A percentile compares a stretch with the other conserved stretches of the same genome.
Conservation (phyloP, 148 eudicot species). For the Selenicereus undatus region DNA sequence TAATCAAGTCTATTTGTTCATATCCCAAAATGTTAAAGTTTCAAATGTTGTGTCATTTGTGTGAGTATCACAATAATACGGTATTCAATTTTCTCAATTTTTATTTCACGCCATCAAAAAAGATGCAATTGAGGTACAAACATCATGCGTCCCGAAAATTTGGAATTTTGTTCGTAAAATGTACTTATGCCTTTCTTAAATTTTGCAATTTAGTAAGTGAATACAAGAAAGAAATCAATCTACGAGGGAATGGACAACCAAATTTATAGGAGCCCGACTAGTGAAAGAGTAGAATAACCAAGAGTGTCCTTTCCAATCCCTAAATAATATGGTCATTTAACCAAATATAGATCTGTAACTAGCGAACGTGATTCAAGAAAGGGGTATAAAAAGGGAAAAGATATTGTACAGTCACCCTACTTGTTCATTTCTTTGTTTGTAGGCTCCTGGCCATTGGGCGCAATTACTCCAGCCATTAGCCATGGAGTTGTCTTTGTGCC, state of each 20-base stretch:
- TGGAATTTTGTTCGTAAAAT: too few species aligned
- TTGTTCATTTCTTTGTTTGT: neutral
- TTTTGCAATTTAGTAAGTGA: too few species aligned
- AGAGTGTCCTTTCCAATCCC: neutral
- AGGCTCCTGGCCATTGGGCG: neutral
- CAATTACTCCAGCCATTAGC: neutral
- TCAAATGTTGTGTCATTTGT: too few species aligned
- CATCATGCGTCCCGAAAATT: too few species aligned
- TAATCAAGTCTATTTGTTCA: too few species aligned
- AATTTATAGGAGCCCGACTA: neutral
- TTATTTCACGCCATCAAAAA: too few species aligned
- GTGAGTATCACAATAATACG: too few species aligned
- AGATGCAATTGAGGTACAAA: too few species aligned
- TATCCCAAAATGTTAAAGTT: too few species aligned
- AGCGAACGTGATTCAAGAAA: neutral
- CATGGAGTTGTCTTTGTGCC: conserved; percentile 28
- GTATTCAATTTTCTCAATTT: too few species aligned
- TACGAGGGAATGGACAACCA: neutral
- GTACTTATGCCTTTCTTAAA: neutral
- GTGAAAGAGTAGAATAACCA: neutral
- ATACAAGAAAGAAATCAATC: neutral
- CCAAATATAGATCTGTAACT: conserved; percentile 5
- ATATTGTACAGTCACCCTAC: neutral
- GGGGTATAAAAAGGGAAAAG: neutral
- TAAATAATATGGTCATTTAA: neutral